Evolutionary conservation across 192 early-diverging fungal species (phyloP).

Genomic region (Umbelopsis ramanniana): DNA sequence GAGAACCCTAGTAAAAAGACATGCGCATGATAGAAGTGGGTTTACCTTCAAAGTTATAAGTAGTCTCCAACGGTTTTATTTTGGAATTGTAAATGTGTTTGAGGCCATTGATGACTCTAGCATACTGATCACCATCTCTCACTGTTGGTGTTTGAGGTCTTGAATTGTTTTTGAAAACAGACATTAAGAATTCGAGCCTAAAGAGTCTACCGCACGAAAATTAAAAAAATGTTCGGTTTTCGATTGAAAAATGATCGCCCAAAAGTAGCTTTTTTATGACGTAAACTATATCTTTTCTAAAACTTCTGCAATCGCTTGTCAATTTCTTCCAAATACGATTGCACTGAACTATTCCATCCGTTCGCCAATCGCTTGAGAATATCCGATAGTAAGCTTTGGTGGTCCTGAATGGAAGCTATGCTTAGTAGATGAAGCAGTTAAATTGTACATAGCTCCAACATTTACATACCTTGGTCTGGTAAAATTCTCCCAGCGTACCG

Average conservation of each 20-base stretch:
- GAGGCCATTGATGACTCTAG: conserved; percentile 62
- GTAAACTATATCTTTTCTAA: conserved; percentile 10
- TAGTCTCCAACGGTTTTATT: conserved; percentile 73
- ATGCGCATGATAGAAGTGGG: background rate
- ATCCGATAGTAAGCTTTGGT: conserved; percentile 20
- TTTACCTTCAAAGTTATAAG: conserved; percentile 71
- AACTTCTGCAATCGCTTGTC: conserved; percentile 36
- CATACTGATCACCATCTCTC: conserved; percentile 56
- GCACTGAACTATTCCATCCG: conserved; percentile 32
- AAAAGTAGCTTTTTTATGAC: background rate
- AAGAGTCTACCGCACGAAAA: background rate
- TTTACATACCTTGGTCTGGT: conserved; percentile 25
- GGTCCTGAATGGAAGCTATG: background rate
- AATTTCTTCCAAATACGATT: conserved; percentile 24
- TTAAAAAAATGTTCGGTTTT: background rate
- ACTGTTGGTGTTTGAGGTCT: conserved; percentile 8
- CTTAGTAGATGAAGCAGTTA: background rate
- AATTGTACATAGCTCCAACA: background rate
- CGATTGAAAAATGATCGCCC: background rate
- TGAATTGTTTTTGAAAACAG: conserved; percentile 14
- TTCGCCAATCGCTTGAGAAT: conserved; percentile 23
- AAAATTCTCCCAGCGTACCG: background rate
- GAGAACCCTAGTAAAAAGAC: background rate
- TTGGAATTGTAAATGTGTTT: conserved; percentile 73
- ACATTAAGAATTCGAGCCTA: background rate